Conservation (phyloP, 1,139 yeast genomes). For the Pneumocystis carinii region DNA sequence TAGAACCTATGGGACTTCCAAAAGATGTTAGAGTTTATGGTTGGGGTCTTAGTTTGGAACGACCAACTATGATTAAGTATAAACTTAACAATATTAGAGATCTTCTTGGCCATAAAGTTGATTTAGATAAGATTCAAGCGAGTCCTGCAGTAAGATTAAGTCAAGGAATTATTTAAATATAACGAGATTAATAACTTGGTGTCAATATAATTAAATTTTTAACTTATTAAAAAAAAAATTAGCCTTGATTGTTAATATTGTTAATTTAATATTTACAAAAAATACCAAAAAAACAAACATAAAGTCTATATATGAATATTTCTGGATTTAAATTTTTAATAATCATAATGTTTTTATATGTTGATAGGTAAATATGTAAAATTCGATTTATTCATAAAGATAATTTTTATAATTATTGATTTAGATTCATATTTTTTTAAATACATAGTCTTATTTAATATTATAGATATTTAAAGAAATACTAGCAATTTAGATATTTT, state of each 20-base stretch:
- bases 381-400: background rate
- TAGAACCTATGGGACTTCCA: constrained; percentile 95
- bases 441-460: background rate
- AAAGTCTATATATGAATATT: background rate
- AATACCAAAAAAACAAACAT: background rate
- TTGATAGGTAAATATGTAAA: too few relatives aligned
- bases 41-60: constrained; percentile 92
- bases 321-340: too few relatives aligned
- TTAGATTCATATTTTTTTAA: background rate
- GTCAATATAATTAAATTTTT: background rate
- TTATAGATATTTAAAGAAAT: background rate
- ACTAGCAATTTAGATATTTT: background rate
- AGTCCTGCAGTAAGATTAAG: constrained; percentile 98
- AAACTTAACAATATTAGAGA: constrained; percentile 92
- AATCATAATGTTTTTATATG: too few relatives aligned
- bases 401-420: too few relatives aligned
- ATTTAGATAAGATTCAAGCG: constrained; percentile 80
- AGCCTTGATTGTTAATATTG: background rate
- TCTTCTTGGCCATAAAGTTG: constrained; percentile 84
- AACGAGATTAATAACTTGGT: background rate
- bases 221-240: background rate
- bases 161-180: constrained; percentile 22
- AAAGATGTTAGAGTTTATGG: constrained; percentile 87
- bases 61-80: constrained; percentile 98
- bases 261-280: background rate